phyloP scores from a whole-genome alignment of 2,329 filamentous ascomycete genomes.

The Lomentospora prolificans region DNA sequence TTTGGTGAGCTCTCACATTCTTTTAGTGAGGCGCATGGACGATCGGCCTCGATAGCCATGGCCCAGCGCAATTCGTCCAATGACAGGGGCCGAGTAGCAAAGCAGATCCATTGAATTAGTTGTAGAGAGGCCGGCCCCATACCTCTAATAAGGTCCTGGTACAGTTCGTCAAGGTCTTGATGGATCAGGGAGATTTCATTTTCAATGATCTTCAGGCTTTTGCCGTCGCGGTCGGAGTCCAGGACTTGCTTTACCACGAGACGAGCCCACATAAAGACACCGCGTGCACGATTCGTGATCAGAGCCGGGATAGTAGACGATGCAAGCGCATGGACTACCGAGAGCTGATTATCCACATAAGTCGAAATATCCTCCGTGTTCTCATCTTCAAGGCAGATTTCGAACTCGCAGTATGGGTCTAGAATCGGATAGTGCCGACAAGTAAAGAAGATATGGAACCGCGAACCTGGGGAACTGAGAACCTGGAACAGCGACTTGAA shows the following conservation, averaged over 20 bases:
- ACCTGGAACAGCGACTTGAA: conserved; percentile 17
- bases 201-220: conserved; percentile 13
- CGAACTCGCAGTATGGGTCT: conserved; percentile 11
- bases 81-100: conserved; percentile 16
- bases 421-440: conserved; percentile 23
- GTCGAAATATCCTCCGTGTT: conserved; percentile 17
- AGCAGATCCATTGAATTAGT: conserved; percentile 24
- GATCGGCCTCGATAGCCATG: conserved; percentile 17
- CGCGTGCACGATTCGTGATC: conserved; percentile 18
- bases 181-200: conserved; percentile 14
- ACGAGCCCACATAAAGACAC: conserved; percentile 27
- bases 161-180: conserved; percentile 16
- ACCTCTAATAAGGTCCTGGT: conserved; percentile 13
- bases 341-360: background rate
- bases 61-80: conserved; percentile 22
- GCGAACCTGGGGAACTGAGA: conserved; percentile 5
- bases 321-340: too few species aligned
- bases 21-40: conserved; percentile 8
- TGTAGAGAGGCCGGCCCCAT: conserved; percentile 15
- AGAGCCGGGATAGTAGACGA: conserved; percentile 8
- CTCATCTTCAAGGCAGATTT: conserved; percentile 20
- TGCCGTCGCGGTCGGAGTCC: conserved; percentile 10
- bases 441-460: conserved; percentile 20
- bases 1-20: conserved; percentile 15
- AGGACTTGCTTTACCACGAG: conserved; percentile 18